These are phyloP conservation scores for Brettanomyces naardenensis DNA, from an alignment of 805 yeast genomes.

Conservation along the genomic window DNA sequence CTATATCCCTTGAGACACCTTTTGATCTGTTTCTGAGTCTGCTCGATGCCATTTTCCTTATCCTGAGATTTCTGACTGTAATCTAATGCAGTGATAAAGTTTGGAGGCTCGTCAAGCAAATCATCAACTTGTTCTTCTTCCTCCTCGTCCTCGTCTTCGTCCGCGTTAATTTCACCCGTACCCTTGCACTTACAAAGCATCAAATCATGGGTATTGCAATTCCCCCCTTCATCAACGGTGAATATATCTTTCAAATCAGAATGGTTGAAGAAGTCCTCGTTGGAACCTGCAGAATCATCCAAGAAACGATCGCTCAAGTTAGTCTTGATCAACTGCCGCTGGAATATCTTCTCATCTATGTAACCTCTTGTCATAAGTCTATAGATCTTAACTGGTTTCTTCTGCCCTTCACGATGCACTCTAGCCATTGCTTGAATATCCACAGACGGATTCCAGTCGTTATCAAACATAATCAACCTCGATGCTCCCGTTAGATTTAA, in stretches of 20 bases:
- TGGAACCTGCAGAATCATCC: constrained; percentile 32
- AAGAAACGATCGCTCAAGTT: constrained; percentile 70
- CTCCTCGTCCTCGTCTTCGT: constrained; percentile 10
- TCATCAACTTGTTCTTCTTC: constrained; percentile 14
- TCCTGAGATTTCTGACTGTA: constrained; percentile 21
- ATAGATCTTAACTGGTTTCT: constrained; percentile 67
- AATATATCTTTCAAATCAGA: constrained; percentile 72
- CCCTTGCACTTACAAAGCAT: constrained; percentile 60
- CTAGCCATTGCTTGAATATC: constrained; percentile 96
- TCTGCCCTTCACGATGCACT: constrained; percentile 91
- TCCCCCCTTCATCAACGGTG: constrained; percentile 40
- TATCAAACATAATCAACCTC: constrained; percentile 74
- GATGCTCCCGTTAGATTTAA: constrained; percentile 87
- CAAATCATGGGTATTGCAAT: constrained; percentile 71
- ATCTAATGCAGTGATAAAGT: constrained; percentile 55
- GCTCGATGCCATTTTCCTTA: constrained; percentile 22
- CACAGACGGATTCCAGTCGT: constrained; percentile 95
- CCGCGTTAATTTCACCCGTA: constrained; percentile 28
- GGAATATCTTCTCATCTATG: constrained; percentile 90
- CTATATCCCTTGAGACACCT: constrained; percentile 54
- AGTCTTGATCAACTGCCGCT: constrained; percentile 79
- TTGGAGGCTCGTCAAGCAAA: constrained; percentile 11
- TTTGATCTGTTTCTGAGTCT: constrained; percentile 32
- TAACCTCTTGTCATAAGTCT: constrained; percentile 82
- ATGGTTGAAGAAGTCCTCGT: constrained; percentile 59